Evolutionary conservation across 306 rosid species (phyloP).

Genomic region (Boehmeria nivea): DNA sequence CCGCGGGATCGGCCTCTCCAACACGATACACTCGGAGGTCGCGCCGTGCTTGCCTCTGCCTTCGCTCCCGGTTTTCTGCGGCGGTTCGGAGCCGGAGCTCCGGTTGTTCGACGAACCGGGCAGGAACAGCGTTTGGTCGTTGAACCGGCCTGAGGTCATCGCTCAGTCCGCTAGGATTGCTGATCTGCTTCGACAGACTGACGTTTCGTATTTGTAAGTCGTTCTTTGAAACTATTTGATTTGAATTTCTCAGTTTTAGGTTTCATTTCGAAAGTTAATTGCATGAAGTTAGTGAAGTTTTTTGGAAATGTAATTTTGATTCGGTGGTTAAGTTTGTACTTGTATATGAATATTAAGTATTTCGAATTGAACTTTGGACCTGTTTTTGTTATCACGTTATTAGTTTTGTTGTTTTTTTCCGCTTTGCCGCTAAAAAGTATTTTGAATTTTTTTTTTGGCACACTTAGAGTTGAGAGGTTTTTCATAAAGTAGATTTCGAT

Average conservation of each 20-base stretch:
- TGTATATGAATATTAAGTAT: no score
- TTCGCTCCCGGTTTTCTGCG: constrained; percentile 87
- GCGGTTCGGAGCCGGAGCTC: constrained; percentile 64
- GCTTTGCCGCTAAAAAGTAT: no score
- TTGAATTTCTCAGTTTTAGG: constrained; percentile 2
- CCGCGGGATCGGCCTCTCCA: constrained; percentile 68
- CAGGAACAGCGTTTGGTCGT: constrained; percentile 20
- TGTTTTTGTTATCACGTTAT: no score
- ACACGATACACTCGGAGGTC: constrained; percentile 80
- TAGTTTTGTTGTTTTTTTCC: no score
- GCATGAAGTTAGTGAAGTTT: constrained; percentile 13
- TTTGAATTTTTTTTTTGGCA: no score
- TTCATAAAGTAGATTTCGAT: no score
- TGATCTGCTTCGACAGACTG: constrained; percentile 77
- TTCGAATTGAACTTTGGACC: not conserved
- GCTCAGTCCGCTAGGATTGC: constrained; percentile 71
- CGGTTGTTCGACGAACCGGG: constrained; percentile 53
- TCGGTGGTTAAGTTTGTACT: not conserved
- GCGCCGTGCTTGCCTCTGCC: constrained; percentile 90
- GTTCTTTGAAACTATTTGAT: not conserved
- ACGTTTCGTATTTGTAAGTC: constrained; percentile 84
- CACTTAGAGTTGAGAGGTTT: no score
- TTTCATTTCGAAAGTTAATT: constrained; percentile 18
- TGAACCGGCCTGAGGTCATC: constrained; percentile 45
- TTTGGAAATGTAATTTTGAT: constrained; percentile 9